Conservation (phyloP, 2,329 filamentous ascomycete species). For the Hortaea werneckii region DNA sequence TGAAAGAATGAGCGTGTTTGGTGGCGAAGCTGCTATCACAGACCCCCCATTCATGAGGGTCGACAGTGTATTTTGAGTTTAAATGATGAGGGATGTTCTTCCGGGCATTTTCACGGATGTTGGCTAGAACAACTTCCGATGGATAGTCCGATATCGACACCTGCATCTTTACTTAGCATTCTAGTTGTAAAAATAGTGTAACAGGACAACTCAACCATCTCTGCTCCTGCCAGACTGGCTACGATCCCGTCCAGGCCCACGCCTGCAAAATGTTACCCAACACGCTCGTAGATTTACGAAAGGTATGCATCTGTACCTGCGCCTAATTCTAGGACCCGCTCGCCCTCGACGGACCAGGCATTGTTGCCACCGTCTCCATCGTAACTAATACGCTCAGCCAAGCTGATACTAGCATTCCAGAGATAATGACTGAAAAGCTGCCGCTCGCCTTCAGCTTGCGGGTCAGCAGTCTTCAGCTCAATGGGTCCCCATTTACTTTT, state of each 20-base stretch:
- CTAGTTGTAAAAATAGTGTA: not conserved
- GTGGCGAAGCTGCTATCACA: constrained; percentile 33
- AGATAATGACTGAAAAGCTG: constrained; percentile 60
- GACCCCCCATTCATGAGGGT: constrained; percentile 58
- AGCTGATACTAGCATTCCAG: constrained; percentile 53
- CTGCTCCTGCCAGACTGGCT: constrained; percentile 34
- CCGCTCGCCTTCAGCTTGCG: constrained; percentile 45
- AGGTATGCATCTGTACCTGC: constrained; percentile 45
- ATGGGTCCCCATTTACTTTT: constrained; percentile 28
- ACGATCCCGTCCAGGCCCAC: constrained; percentile 40
- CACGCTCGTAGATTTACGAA: not conserved
- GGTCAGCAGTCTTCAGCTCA: constrained; percentile 32
- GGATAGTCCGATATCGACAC: constrained; percentile 61
- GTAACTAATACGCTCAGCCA: constrained; percentile 34
- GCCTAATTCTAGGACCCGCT: constrained; percentile 54
- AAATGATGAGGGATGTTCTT: constrained; percentile 38
- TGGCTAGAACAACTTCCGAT: constrained; percentile 47
- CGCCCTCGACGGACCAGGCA: constrained; percentile 38
- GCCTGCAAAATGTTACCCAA: constrained; percentile 22
- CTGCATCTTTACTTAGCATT: constrained; percentile 15
- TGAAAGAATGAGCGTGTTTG: constrained; percentile 37
- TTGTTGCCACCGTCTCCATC: constrained; percentile 22
- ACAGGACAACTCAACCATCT: constrained; percentile 23
- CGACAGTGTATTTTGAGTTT: constrained; percentile 32
- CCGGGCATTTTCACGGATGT: constrained; percentile 48